A percentile compares a stretch with the other conserved stretches of the same genome.
Evolutionary conservation across 2,329 filamentous ascomycete genomes (phyloP).

Genomic region (Endothia cerciana): DNA sequence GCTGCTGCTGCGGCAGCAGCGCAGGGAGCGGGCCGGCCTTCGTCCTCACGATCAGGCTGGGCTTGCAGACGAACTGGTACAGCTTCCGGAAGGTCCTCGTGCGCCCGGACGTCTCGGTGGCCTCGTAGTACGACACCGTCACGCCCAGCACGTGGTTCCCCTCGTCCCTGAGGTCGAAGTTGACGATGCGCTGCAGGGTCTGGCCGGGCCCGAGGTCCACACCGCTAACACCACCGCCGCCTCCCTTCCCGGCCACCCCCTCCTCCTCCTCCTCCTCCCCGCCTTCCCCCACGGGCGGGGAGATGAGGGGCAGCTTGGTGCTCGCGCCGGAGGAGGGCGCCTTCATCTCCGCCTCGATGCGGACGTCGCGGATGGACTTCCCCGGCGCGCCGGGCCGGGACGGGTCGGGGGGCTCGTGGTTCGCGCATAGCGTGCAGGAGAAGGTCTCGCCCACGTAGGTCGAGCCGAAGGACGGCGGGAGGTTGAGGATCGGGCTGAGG

Average conservation of each 20-base stretch:
- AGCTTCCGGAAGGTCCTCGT: conserved; percentile 90
- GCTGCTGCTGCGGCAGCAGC: not conserved
- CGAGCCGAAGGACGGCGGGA: conserved; percentile 89
- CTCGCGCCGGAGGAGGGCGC: conserved; percentile 64
- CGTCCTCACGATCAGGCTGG: conserved; percentile 85
- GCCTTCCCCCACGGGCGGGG: conserved; percentile 31
- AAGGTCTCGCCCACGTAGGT: conserved; percentile 97
- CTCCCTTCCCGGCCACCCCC: conserved; percentile 24
- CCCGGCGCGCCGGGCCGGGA: conserved; percentile 29
- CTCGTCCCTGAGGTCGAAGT: conserved; percentile 90
- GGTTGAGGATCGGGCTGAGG: conserved; percentile 71
- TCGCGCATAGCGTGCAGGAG: conserved; percentile 92
- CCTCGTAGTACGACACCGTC: conserved; percentile 93
- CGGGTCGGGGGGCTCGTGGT: conserved; percentile 66
- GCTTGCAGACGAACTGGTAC: conserved; percentile 95
- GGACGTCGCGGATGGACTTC: conserved; percentile 72
- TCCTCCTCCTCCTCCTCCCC: conserved; percentile 23
- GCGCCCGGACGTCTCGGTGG: conserved; percentile 68
- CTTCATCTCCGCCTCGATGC: conserved; percentile 92
- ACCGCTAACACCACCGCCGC: conserved; percentile 34
- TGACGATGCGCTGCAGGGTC: conserved; percentile 80
- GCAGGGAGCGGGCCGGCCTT: conserved; percentile 72
- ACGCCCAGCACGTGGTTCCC: conserved; percentile 92
- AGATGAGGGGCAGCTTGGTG: conserved; percentile 67
- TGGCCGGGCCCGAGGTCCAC: conserved; percentile 63